A percentile compares a stretch with the other conserved stretches of the same genome.
These are phyloP conservation scores for Fusarium cicatricum DNA, from an alignment of 2,329 filamentous ascomycete species.

Conservation along the genomic window DNA sequence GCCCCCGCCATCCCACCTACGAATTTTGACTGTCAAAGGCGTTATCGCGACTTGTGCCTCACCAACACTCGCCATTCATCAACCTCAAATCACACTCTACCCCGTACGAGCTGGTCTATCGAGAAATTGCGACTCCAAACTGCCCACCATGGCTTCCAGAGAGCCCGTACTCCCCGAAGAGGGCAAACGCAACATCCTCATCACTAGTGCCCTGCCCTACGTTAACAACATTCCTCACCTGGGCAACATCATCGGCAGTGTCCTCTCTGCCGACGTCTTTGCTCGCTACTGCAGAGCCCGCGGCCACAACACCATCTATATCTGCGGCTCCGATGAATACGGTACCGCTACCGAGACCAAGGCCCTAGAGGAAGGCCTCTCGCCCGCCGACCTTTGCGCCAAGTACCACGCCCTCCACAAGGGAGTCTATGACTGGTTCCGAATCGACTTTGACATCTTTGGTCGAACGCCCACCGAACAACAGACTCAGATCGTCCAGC, in stretches of 20 bases:
- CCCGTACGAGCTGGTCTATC: background rate
- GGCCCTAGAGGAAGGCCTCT: constrained; percentile 86
- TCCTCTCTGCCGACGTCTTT: constrained; percentile 89
- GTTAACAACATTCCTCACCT: constrained; percentile 80
- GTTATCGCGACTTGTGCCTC: constrained; percentile 38
- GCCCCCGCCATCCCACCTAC: constrained; percentile 31
- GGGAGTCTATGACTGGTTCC: constrained; percentile 95
- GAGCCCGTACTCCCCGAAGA: constrained; percentile 67
- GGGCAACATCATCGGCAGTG: constrained; percentile 87
- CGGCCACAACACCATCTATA: constrained; percentile 80
- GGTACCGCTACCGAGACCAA: constrained; percentile 97
- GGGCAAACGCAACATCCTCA: constrained; percentile 85
- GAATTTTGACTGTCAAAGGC: constrained; percentile 38
- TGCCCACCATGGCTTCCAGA: constrained; percentile 37
- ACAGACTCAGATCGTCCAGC: constrained; percentile 92
- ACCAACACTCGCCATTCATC: constrained; percentile 20
- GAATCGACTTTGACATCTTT: constrained; percentile 94
- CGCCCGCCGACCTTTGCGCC: constrained; percentile 84
- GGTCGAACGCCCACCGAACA: constrained; percentile 88
- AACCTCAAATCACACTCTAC: background rate
- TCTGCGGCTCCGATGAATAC: constrained; percentile 93
- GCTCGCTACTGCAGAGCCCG: constrained; percentile 82
- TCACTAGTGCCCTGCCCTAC: constrained; percentile 92
- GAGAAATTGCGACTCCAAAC: constrained; percentile 10
- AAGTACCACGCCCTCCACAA: constrained; percentile 93